A percentile compares a stretch with the other conserved stretches of the same genome.
Conservation (phyloP, 805 yeast genomes). For the Candida argentea region DNA sequence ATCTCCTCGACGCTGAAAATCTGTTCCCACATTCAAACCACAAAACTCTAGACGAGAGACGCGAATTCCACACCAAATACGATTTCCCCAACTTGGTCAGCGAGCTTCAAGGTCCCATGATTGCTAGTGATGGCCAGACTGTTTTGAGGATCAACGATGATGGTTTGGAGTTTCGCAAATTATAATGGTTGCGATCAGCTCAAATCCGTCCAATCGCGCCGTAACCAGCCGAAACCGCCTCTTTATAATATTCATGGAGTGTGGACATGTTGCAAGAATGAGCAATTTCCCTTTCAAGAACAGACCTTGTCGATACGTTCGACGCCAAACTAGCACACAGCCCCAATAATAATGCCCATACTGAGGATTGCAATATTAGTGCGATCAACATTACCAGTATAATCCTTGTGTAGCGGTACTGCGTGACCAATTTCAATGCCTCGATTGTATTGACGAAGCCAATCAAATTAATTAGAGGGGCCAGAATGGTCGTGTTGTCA, state of each 20-base stretch:
- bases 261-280: no score
- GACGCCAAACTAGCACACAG: no score
- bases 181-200: no score
- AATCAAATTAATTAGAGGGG: conserved; percentile 47
- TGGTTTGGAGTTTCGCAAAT: conserved; percentile 19
- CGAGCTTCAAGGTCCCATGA: conserved; percentile 77
- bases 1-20: conserved; percentile 2
- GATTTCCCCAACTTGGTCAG: conserved; percentile 66
- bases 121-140: conserved; percentile 50
- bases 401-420: conserved; percentile 8
- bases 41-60: conserved; percentile 65
- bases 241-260: not conserved
- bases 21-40: conserved; percentile 5
- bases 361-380: conserved; percentile 6
- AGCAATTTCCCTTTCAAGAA: no score
- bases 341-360: no score
- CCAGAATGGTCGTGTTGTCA: conserved; percentile 58
- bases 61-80: conserved; percentile 64
- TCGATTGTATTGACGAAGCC: conserved; percentile 59
- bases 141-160: conserved; percentile 19
- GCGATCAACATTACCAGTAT: conserved; percentile 9
- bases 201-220: no score
- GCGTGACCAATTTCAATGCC: conserved; percentile 27
- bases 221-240: not conserved
- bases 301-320: no score